Conservation (phyloP, 2,329 filamentous ascomycete species). For the Akanthomyces dipterigenus region DNA sequence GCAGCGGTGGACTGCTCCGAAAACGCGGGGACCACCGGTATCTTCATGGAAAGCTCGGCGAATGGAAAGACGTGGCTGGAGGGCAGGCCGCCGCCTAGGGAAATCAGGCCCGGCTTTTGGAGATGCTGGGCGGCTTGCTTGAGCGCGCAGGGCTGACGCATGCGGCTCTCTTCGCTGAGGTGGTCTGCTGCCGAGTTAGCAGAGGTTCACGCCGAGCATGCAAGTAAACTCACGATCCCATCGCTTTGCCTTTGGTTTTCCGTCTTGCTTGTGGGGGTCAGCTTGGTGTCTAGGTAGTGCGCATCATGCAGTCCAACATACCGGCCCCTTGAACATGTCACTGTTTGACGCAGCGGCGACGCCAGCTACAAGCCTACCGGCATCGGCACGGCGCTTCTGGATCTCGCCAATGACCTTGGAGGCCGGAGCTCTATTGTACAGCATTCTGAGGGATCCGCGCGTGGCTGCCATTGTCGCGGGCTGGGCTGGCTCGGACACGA, state of each 20-base stretch:
- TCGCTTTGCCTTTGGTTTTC: slow-evolving; percentile 70
- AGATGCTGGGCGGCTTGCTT: slow-evolving; percentile 77
- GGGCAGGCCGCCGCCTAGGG: slow-evolving; percentile 83
- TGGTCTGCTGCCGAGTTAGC: slow-evolving; percentile 34
- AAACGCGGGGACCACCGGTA: slow-evolving; percentile 64
- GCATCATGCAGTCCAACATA: slow-evolving; percentile 30
- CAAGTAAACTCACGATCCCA: slow-evolving; percentile 65
- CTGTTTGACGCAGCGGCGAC: slow-evolving; percentile 72
- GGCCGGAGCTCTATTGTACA: background rate
- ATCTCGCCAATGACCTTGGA: slow-evolving; percentile 49
- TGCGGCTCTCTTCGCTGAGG: slow-evolving; percentile 55
- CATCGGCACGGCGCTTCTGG: slow-evolving; percentile 58
- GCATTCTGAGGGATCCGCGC: background rate
- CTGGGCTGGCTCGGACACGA: background rate
- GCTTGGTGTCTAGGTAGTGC: background rate
- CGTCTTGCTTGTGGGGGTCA: slow-evolving; percentile 21
- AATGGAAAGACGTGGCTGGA: slow-evolving; percentile 92
- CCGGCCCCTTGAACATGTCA: slow-evolving; percentile 74
- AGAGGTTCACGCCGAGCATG: background rate
- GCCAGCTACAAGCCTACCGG: slow-evolving; percentile 66
- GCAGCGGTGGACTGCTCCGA: slow-evolving; percentile 59
- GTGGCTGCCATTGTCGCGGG: background rate
- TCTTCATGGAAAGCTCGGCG: slow-evolving; percentile 65
- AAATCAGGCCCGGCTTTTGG: slow-evolving; percentile 77
- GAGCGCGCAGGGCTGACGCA: slow-evolving; percentile 61